Evolutionary conservation across 208 protist species (phyloP).

Genomic region (Crithidia mellificae): DNA sequence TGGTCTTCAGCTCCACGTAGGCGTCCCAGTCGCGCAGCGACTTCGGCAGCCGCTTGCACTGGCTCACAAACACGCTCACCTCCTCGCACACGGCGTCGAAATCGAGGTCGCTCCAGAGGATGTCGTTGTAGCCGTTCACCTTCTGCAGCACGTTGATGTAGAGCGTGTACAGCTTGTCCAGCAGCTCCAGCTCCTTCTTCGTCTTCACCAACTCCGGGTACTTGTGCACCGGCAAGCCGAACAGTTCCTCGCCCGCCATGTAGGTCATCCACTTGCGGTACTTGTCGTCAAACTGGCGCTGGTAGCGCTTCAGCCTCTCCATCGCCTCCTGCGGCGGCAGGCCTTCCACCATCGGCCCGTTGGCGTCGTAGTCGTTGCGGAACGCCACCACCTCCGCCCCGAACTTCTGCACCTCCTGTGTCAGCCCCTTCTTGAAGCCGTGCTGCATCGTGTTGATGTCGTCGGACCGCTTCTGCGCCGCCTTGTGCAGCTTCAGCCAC

Average conservation of each 20-base stretch:
- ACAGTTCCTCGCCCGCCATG: constrained; percentile 95
- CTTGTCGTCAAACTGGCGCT: constrained; percentile 95
- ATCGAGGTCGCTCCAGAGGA: constrained; percentile 94
- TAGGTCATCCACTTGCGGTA: constrained; percentile 94
- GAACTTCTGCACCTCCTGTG: constrained; percentile 94
- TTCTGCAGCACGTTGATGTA: constrained; percentile 95
- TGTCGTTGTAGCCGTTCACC: constrained; percentile 94
- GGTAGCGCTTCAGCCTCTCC: constrained; percentile 95
- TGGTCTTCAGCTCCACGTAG: constrained; percentile 94
- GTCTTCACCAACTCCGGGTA: constrained; percentile 95
- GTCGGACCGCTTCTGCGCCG: constrained; percentile 77
- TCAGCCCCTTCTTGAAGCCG: constrained; percentile 93
- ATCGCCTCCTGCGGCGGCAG: constrained; percentile 94
- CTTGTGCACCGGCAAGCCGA: constrained; percentile 93
- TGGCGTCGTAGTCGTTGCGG: constrained; percentile 94
- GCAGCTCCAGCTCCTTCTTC: constrained; percentile 93
- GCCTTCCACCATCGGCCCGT: constrained; percentile 95
- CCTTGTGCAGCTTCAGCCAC: constrained; percentile 91
- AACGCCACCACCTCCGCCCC: constrained; percentile 92
- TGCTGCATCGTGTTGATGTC: constrained; percentile 92
- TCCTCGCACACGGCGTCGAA: constrained; percentile 94
- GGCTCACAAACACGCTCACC: constrained; percentile 89
- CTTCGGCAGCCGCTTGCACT: constrained; percentile 92
- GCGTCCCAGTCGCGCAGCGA: constrained; percentile 94
- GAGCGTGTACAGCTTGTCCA: constrained; percentile 95